A percentile compares a stretch with the other conserved stretches of the same genome.
Conservation (phyloP, 176 grass and related monocot species). For the Saccharum officinarum region DNA sequence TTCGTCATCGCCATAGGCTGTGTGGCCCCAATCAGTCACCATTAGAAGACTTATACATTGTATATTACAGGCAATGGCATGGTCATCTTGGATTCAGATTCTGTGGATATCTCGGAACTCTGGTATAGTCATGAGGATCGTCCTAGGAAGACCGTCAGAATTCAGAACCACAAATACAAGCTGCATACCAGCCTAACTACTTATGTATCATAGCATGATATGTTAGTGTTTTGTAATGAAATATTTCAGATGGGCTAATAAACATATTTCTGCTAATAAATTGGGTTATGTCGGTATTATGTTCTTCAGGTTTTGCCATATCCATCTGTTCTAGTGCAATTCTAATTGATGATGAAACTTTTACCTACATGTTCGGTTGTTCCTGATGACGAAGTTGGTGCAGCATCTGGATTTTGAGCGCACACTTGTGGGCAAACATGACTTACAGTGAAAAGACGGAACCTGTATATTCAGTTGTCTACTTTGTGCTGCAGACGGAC, state of each 20-base stretch:
- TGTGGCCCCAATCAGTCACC: not conserved
- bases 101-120: conserved; percentile 14
- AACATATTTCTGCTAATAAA: conserved; percentile 43
- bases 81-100: conserved; percentile 23
- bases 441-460: not conserved
- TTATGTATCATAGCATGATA: conserved; percentile 37
- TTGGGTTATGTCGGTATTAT: not conserved
- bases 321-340: not conserved
- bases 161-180: conserved; percentile 25
- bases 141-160: conserved; percentile 37
- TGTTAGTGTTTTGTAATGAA: conserved; percentile 48
- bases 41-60: not conserved
- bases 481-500: not conserved
- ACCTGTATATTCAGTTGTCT: not conserved
- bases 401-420: not conserved
- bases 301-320: conserved; percentile 1
- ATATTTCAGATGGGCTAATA: conserved; percentile 12
- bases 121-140: conserved; percentile 28
- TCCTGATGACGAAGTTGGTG: not conserved
- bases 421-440: not conserved
- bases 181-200: conserved; percentile 8
- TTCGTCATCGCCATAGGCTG: not conserved
- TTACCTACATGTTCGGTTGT: not conserved
- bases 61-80: conserved; percentile 24
- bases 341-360: not conserved